These are phyloP conservation scores for Piromyces finnis DNA, from an alignment of 192 early-diverging fungal species.

Conservation along the genomic window DNA sequence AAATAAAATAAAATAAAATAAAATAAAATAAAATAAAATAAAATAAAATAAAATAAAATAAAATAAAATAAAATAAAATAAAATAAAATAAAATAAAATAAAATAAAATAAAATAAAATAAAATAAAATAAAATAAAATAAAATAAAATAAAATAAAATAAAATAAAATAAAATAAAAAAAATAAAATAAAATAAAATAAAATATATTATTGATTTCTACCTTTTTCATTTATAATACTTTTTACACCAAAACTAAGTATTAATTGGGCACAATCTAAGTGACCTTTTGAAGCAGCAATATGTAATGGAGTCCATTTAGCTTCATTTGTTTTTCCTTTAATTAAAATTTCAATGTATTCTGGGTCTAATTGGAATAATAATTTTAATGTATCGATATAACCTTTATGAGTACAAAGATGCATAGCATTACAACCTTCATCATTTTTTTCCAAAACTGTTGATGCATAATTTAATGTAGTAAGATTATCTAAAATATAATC, in stretches of 20 bases:
- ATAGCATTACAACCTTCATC: not conserved
- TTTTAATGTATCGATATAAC: not conserved
- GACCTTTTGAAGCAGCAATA: not conserved
- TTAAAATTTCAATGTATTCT: not conserved
- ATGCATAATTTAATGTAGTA: not conserved
- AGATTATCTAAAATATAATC: not conserved
- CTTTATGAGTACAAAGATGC: not conserved
- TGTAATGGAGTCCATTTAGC: not conserved
- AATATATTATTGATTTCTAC: not conserved
- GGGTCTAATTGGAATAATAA: not conserved
- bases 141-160: no score
- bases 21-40: no score
- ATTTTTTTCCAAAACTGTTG: not conserved
- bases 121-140: no score
- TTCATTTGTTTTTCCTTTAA: not conserved
- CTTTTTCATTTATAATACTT: not conserved
- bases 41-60: no score
- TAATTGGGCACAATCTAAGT: not conserved
- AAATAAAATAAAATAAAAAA: no score
- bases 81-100: no score
- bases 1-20: no score
- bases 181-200: no score
- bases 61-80: no score
- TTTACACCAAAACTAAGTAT: not conserved
- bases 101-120: no score